Base-by-base conservation (phyloP, 306 rosid species). In the Fagus sylvatica region DNA sequence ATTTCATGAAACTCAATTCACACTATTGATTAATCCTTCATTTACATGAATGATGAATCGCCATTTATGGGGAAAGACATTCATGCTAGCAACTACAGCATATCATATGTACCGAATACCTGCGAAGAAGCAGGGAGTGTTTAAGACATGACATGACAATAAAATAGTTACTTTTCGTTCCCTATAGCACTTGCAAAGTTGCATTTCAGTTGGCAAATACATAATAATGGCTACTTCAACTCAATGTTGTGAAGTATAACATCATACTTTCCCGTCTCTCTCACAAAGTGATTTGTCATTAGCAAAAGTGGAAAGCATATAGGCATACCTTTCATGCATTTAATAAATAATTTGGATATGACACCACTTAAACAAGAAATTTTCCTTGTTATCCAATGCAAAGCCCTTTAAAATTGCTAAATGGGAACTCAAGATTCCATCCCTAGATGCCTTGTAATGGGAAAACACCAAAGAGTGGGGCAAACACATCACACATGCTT, bases 1-100 rank as follows among this genome's bases (percentile, higher is more conserved):
- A 51, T 39, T 71, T 69, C 2, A 76, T 55, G 28, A 81, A 16
- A 54, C 32, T 16, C 71, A 36, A 53, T 34, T 36, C 70, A 42
- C 46, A 36, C 12, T n/a, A 74, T 54, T 42, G 57, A 53, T 34
- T 51, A 75, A 55, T 54, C 16, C 61, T 74, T 61, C 71, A 64
- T 70, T 22, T 6, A 32, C 69, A 33, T 6, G 57, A 34, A 72
- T 51, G 56, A 40, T 6, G 39, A 42, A 66, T 51, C 68, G 16
- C 41, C 43, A 32, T 51, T 49, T 33, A 19, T 40, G 76, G 64
- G 76, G 64, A 55, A 67, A 43, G 36, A 51, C 34, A 19, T 55
- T 34, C 54, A 55, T 53, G 34, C 54, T 34, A 51, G 19, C 34
- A 54, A 66, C 22, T 13, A 5, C 46, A 53, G 12, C 7, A 22